Evolutionary conservation across 1,284 basidiomycete species (phyloP), one percentile per base, ranked within the genome.

Genomic region (Ustilago nuda): DNA sequence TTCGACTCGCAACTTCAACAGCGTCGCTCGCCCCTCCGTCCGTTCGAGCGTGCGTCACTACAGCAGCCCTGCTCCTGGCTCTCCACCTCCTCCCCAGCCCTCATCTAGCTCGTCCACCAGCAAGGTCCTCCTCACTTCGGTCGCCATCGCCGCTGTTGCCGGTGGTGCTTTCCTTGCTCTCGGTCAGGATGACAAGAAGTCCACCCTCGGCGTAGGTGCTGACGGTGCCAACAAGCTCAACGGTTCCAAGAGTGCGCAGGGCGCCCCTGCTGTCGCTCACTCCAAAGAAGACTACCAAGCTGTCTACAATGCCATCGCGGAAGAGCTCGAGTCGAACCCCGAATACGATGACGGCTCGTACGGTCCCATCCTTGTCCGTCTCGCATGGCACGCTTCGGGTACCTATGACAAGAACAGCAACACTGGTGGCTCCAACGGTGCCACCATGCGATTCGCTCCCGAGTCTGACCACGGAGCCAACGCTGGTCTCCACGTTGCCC

Each of bases 351-450:
- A 82, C 33, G 81, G 81, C 45, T 79, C 77, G 33, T 79, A 68
- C 64, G 81, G 79, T 23, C 81, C 81, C 19, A 91, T 98, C 51
- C 87, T 98, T 62, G 89, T 99, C 65, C 94, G 96, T 86, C 91
- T 98, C 63, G 95, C 95, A 33, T 98, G 95, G 88, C 88, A 89
- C 84, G 86, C 91, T 12, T 92, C 93, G 54, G 95, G 95, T 56
- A 98, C 95, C 36, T 85, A 84, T 70, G 72, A 73, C 79, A 94
- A 94, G 89, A 89, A 92, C 2, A 89, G 90, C 78, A 91, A 91
- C 78, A 92, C 93, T 19, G 95, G 96, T 76, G 95, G 95, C 85
- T 88, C 87, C 63, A 84, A 84, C 73, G 82, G 81, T 54, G 83
- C 83, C 37, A 83, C 81, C 36, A 85, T 85, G 83, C 78, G 83